Percentiles rank a stretch among this genome's conserved stretches.
Conservation (phyloP, 2,329 filamentous ascomycete genomes). For the Penicillium sp. region DNA sequence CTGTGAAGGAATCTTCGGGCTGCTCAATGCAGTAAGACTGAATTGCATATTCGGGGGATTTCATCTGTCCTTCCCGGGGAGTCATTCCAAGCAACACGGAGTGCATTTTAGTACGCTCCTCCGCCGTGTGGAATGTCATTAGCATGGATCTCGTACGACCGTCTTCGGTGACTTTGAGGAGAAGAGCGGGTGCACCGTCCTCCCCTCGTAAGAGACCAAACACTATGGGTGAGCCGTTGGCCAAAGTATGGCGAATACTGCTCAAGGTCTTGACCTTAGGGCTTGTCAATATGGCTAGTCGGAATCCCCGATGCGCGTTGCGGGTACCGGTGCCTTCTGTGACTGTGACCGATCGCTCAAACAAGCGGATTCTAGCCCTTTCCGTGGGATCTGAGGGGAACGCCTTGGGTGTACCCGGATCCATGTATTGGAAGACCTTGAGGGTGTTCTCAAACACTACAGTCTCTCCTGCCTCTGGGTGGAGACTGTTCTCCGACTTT, state of each 20-base stretch:
- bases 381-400: conserved; percentile 75
- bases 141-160: conserved; percentile 69
- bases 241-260: conserved; percentile 69
- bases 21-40: conserved; percentile 63
- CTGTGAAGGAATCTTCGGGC: conserved; percentile 37
- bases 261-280: conserved; percentile 74
- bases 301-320: conserved; percentile 73
- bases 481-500: conserved; percentile 70
- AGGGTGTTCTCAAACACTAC: conserved; percentile 68
- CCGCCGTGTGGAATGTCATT: conserved; percentile 71
- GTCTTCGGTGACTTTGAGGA: conserved; percentile 68
- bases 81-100: conserved; percentile 70
- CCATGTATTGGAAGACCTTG: conserved; percentile 76
- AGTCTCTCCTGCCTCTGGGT: conserved; percentile 67
- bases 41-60: conserved; percentile 68
- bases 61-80: conserved; percentile 65
- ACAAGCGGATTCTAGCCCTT: conserved; percentile 71
- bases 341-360: conserved; percentile 68
- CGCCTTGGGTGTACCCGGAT: conserved; percentile 65
- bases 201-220: conserved; percentile 76
- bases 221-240: conserved; percentile 65
- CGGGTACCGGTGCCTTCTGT: conserved; percentile 71
- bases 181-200: conserved; percentile 65
- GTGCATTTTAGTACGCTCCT: conserved; percentile 69
- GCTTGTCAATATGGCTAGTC: conserved; percentile 74